Evolutionary conservation across 2,329 filamentous ascomycete species (phyloP).

Genomic region (Onygenales sp.): DNA sequence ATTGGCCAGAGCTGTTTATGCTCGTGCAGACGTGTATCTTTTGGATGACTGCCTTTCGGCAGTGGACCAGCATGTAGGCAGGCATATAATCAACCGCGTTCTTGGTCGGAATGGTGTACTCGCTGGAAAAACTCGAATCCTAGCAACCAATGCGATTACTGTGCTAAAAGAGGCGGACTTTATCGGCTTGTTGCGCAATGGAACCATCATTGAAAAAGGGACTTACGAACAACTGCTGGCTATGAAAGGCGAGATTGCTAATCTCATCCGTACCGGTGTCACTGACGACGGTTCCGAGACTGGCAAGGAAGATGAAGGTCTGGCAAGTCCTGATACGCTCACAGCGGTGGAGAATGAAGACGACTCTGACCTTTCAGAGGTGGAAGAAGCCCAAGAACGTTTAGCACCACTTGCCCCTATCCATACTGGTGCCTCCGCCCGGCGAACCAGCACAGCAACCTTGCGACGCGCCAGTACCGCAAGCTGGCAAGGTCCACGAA

Average conservation of each 20-base stretch:
- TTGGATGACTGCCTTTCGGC: constrained; percentile 91
- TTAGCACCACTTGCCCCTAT: constrained; percentile 70
- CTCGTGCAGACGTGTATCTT: constrained; percentile 90
- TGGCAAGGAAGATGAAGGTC: constrained; percentile 50
- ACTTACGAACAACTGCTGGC: constrained; percentile 86
- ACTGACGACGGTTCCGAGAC: constrained; percentile 40
- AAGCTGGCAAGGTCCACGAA: constrained; percentile 80
- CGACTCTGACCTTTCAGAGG: constrained; percentile 43
- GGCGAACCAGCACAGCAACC: constrained; percentile 62
- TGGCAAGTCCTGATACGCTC: constrained; percentile 56
- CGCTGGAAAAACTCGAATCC: constrained; percentile 74
- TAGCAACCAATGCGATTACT: constrained; percentile 91
- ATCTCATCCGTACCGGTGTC: constrained; percentile 68
- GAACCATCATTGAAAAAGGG: constrained; percentile 74
- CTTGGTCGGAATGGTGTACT: constrained; percentile 77
- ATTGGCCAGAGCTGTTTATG: constrained; percentile 87
- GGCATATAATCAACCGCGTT: constrained; percentile 90
- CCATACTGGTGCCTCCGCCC: constrained; percentile 49
- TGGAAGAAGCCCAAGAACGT: constrained; percentile 57
- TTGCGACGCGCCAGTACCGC: constrained; percentile 84
- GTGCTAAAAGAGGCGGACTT: constrained; percentile 84
- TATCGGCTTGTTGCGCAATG: constrained; percentile 75
- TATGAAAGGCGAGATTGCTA: constrained; percentile 84
- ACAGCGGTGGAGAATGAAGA: constrained; percentile 41
- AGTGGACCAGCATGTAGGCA: constrained; percentile 94